Percentiles rank a stretch among this genome's conserved stretches.
phyloP scores from a whole-genome alignment of 2,329 filamentous ascomycete genomes.

The Sporothrix inflata region DNA sequence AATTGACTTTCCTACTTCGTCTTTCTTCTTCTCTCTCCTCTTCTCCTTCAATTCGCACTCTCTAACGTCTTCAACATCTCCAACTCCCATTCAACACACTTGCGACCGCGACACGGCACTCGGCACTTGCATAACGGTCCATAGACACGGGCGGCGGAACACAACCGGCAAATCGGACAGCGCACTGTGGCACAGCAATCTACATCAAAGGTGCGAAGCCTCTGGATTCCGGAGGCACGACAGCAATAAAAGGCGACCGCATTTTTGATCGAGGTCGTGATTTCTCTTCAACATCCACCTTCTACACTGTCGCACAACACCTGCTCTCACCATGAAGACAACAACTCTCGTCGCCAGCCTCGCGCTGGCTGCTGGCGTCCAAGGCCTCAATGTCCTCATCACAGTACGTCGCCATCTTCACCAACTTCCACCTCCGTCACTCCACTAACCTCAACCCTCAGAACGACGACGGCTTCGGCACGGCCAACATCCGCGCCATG shows the following conservation, averaged over 20 bases:
- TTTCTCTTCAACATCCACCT: background rate
- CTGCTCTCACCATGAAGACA: background rate
- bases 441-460: too few species aligned
- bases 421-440: too few species aligned
- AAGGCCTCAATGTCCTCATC: constrained; percentile 30
- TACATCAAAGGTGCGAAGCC: background rate
- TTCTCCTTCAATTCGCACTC: background rate
- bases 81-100: background rate
- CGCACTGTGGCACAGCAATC: background rate
- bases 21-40: background rate
- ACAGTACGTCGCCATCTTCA: constrained; percentile 13
- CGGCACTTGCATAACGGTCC: background rate
- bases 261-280: background rate
- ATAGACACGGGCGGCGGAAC: background rate
- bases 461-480: constrained; percentile 48
- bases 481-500: constrained; percentile 47
- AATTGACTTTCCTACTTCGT: background rate
- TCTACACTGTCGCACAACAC: background rate
- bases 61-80: background rate
- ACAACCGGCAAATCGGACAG: background rate
- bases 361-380: constrained; percentile 5
- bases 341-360: constrained; percentile 4
- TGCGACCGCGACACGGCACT: background rate
- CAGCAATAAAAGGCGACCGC: background rate
- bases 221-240: background rate